phyloP scores from a whole-genome alignment of 345 rosid species.

The Populus ilicifolia region DNA sequence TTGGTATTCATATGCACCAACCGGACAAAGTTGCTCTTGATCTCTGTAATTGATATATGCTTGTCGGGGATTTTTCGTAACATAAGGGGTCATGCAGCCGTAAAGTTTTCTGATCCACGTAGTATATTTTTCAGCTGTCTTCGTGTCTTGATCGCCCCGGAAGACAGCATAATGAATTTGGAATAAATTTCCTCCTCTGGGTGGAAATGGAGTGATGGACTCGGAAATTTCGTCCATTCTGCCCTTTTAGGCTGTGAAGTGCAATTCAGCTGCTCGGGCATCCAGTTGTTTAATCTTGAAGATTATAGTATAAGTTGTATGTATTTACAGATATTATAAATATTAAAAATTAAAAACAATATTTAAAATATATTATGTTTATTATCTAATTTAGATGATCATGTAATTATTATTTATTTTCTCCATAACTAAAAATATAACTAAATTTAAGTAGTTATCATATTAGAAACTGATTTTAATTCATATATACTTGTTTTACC shows the following conservation, averaged over 20 bases:
- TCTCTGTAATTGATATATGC: conserved; percentile 63
- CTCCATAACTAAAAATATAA: rapidly evolving
- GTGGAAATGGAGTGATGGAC: conserved; percentile 46
- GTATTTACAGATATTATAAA: too few species aligned
- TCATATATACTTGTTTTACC: too few species aligned
- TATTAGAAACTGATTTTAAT: too few species aligned
- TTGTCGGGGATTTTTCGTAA: conserved; percentile 57
- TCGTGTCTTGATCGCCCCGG: conserved; percentile 32
- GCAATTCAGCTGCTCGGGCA: neutral
- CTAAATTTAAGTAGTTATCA: too few species aligned
- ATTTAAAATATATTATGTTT: too few species aligned
- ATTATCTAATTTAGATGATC: too few species aligned
- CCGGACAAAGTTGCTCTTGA: conserved; percentile 32
- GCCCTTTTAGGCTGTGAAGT: conserved; percentile 56
- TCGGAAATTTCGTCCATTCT: conserved; percentile 46
- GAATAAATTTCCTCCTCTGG: conserved; percentile 41
- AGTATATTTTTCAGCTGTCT: conserved; percentile 1
- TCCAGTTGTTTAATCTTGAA: conserved; percentile 21
- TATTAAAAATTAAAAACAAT: too few species aligned
- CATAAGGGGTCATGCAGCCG: conserved; percentile 40
- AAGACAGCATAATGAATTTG: conserved; percentile 34
- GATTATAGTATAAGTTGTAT: too few species aligned
- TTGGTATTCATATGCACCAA: conserved; percentile 35
- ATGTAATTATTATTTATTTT: too few species aligned
- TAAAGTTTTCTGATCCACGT: conserved; percentile 40